These are phyloP conservation scores for Monoraphidium neglectum DNA, from an alignment of 139 green algal species.

Conservation along the genomic window DNA sequence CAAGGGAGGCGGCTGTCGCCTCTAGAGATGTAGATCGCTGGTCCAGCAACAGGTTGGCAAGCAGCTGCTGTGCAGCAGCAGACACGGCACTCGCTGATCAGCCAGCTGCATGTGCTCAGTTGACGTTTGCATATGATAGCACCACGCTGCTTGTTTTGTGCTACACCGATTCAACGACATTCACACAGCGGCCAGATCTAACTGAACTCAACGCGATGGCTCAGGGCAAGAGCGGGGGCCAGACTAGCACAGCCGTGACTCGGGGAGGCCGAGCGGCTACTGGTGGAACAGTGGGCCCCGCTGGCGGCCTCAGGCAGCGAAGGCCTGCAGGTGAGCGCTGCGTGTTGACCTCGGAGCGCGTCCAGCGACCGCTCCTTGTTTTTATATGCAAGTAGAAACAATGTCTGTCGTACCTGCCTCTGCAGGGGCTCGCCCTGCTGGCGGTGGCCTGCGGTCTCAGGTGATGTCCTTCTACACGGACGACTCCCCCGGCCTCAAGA, in stretches of 20 bases:
- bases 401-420: neutral
- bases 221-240: constrained; percentile 23
- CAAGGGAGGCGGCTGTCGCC: too few species aligned
- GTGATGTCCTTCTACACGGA: constrained; percentile 80
- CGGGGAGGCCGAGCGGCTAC: constrained; percentile 28
- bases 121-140: too few species aligned
- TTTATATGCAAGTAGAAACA: neutral
- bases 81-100: too few species aligned
- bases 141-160: too few species aligned
- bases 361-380: neutral
- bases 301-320: constrained; percentile 20
- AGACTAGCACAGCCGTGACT: constrained; percentile 35
- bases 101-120: too few species aligned
- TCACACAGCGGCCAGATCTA: too few species aligned
- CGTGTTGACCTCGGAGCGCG: neutral
- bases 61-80: too few species aligned
- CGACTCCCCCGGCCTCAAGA: constrained; percentile 74
- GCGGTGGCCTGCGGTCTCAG: constrained; percentile 27
- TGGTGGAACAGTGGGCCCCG: constrained; percentile 22
- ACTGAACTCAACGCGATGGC: too few species aligned
- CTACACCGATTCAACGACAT: too few species aligned
- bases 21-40: too few species aligned
- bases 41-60: too few species aligned
- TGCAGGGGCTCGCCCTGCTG: constrained; percentile 5
- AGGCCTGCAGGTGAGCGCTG: constrained; percentile 21